phyloP scores from a whole-genome alignment of 192 early-diverging fungal genomes.

The Chytriomyces hyalinus region DNA sequence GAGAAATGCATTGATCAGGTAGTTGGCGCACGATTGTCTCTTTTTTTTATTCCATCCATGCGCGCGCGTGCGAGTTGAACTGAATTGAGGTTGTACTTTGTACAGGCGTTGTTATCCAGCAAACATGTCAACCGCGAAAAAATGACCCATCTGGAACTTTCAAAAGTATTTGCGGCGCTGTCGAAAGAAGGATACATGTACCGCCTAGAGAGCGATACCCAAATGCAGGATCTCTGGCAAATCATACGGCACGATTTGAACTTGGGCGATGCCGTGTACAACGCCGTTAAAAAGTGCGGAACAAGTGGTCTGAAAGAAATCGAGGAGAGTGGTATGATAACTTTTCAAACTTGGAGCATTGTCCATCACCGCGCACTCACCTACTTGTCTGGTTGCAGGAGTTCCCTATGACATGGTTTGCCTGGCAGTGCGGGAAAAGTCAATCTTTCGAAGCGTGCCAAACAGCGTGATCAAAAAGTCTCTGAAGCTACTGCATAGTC shows the following conservation, averaged over 20 bases:
- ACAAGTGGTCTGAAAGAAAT: not conserved
- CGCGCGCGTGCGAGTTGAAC: no score
- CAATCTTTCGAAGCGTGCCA: conserved; percentile 6
- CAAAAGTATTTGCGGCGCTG: not conserved
- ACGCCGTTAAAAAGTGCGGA: conserved; percentile 5
- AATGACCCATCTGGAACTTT: not conserved
- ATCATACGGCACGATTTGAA: conserved; percentile 27
- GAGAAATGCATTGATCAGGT: not conserved
- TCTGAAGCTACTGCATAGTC: conserved; percentile 4
- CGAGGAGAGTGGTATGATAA: not conserved
- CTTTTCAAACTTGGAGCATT: not conserved
- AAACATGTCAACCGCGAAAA: not conserved
- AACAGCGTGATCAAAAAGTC: conserved; percentile 5
- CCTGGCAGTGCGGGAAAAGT: not conserved
- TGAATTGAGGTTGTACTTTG: no score
- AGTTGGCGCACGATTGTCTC: no score
- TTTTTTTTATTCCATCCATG: no score
- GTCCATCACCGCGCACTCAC: not conserved
- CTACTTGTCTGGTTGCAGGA: not conserved
- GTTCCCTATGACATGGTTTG: conserved; percentile 12
- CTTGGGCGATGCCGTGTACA: conserved; percentile 1
- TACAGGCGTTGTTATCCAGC: not conserved
- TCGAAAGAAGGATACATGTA: conserved; percentile 13
- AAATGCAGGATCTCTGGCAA: conserved; percentile 4
- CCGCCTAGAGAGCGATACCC: not conserved